A percentile compares a stretch with the other conserved stretches of the same genome.
phyloP scores from a whole-genome alignment of 129 eudicot species.

The Tanacetum coccineum region DNA sequence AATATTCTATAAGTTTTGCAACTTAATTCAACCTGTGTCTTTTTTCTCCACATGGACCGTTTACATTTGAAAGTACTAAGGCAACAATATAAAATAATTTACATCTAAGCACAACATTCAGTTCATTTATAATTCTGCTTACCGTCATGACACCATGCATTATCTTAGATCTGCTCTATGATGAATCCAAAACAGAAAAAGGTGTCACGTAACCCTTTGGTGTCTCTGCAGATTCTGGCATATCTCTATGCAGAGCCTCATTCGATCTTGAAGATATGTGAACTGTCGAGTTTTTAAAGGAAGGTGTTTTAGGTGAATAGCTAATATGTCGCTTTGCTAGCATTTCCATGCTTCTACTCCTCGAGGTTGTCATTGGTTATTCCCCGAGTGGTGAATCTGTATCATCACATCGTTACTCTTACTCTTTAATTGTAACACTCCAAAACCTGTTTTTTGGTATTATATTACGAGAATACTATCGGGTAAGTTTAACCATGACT shows the following conservation, averaged over 20 bases:
- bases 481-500: too few species aligned
- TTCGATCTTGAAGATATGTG: slow-evolving; percentile 45
- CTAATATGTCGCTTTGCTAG: slow-evolving; percentile 36
- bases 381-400: slow-evolving; percentile 70
- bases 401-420: slow-evolving; percentile 92
- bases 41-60: background rate
- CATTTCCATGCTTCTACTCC: slow-evolving; percentile 62
- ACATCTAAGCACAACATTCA: background rate
- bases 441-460: too few species aligned
- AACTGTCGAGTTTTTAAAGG: slow-evolving; percentile 35
- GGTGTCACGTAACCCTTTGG: slow-evolving; percentile 55
- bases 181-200: slow-evolving; percentile 59
- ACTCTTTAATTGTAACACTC: too few species aligned
- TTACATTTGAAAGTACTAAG: slow-evolving; percentile 5
- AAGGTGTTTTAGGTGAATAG: slow-evolving; percentile 70
- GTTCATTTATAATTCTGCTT: slow-evolving; percentile 24
- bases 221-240: slow-evolving; percentile 57
- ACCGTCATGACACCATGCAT: slow-evolving; percentile 50
- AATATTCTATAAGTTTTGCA: slow-evolving; percentile 1
- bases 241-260: slow-evolving; percentile 57
- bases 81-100: background rate
- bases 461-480: too few species aligned
- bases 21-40: background rate
- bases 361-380: slow-evolving; percentile 41
- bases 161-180: slow-evolving; percentile 63